Evolutionary conservation across 306 rosid genomes (phyloP).

Genomic region (Biancaea sappan): DNA sequence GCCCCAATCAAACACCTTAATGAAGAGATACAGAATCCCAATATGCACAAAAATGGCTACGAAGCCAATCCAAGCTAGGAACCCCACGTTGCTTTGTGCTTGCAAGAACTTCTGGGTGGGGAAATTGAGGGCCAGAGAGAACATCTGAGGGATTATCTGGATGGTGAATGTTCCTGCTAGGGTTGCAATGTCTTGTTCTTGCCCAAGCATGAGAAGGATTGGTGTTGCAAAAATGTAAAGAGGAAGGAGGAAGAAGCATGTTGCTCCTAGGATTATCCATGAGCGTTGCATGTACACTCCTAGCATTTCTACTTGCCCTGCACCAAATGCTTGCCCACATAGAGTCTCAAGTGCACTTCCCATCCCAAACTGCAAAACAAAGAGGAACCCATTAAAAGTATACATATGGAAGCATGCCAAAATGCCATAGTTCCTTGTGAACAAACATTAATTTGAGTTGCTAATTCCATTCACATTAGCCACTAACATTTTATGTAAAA

Average conservation of each 20-base stretch:
- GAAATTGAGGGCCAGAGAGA: slow-evolving; percentile 80
- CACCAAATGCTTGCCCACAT: slow-evolving; percentile 98
- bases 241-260: slow-evolving; percentile 69
- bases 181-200: slow-evolving; percentile 61
- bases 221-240: slow-evolving; percentile 67
- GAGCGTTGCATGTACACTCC: slow-evolving; percentile 94
- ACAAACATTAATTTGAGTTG: too few species aligned
- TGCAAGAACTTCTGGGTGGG: slow-evolving; percentile 92
- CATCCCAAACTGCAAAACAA: slow-evolving; percentile 83
- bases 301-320: slow-evolving; percentile 92
- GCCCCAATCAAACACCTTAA: slow-evolving; percentile 69
- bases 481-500: too few species aligned
- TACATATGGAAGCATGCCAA: too few species aligned
- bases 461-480: too few species aligned
- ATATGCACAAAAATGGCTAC: slow-evolving; percentile 47
- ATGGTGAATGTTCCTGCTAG: slow-evolving; percentile 79
- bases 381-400: neutral
- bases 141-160: slow-evolving; percentile 90
- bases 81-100: slow-evolving; percentile 75
- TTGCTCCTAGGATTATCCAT: slow-evolving; percentile 61
- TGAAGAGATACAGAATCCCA: slow-evolving; percentile 50
- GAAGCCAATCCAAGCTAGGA: slow-evolving; percentile 89
- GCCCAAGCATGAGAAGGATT: slow-evolving; percentile 80
- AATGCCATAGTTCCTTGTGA: too few species aligned
- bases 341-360: slow-evolving; percentile 96